These are phyloP conservation scores for Pseudogymnoascus sp. DNA, from an alignment of 2,329 filamentous ascomycete genomes.

Conservation along the genomic window DNA sequence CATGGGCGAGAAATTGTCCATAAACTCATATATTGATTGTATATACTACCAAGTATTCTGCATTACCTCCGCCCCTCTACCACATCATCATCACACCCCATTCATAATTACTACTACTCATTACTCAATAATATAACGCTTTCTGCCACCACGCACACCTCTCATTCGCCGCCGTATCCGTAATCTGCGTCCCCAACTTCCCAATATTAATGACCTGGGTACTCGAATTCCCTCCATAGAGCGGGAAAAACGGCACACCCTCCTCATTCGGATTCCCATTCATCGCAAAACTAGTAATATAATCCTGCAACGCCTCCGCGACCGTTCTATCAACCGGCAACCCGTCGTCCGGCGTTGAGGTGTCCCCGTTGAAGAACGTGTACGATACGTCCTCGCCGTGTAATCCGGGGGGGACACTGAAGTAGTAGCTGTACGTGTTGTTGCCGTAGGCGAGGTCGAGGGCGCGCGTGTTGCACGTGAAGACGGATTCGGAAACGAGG, in stretches of 20 bases:
- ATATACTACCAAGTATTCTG: not conserved
- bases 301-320: constrained; percentile 30
- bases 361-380: constrained; percentile 40
- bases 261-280: constrained; percentile 26
- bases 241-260: constrained; percentile 17
- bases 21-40: not conserved
- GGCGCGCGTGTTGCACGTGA: constrained; percentile 44
- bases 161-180: constrained; percentile 23
- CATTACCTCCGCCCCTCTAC: not conserved
- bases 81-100: not conserved
- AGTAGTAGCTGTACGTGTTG: constrained; percentile 42
- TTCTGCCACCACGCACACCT: constrained; percentile 30
- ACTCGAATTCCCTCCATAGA: constrained; percentile 17
- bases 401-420: constrained; percentile 41
- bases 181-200: constrained; percentile 13
- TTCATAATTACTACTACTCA: not conserved
- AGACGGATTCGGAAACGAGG: constrained; percentile 35
- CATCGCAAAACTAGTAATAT: constrained; percentile 29
- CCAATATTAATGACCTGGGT: constrained; percentile 14
- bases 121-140: constrained; percentile 15
- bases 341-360: constrained; percentile 18
- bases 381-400: constrained; percentile 45
- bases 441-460: constrained; percentile 38
- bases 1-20: not conserved
- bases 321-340: constrained; percentile 24